phyloP scores from a whole-genome alignment of 345 rosid species.

The Heritiera littoralis region DNA sequence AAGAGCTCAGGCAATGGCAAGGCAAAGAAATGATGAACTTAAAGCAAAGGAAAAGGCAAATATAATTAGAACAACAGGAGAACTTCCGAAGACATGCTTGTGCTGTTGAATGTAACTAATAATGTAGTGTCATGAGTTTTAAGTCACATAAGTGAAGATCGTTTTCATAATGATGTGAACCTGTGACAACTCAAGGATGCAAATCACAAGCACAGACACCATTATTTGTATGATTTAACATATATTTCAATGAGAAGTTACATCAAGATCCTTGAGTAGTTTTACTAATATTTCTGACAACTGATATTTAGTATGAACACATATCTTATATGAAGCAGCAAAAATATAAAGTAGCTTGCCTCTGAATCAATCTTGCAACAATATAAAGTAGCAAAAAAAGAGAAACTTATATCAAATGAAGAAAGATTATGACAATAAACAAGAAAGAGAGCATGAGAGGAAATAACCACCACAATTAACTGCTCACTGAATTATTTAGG shows the following conservation, averaged over 20 bases:
- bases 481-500: conserved; percentile 13
- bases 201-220: not conserved
- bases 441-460: not conserved
- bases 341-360: too few species aligned
- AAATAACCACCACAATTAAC: not conserved
- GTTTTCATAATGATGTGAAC: not conserved
- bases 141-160: conserved; percentile 1
- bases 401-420: not conserved
- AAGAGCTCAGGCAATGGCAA: conserved; percentile 56
- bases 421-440: not conserved
- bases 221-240: not conserved
- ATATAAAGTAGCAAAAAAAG: not conserved
- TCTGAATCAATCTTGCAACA: conserved; percentile 7
- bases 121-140: conserved; percentile 2
- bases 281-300: conserved; percentile 4
- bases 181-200: conserved; percentile 5
- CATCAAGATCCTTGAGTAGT: conserved; percentile 1
- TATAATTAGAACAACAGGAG: conserved; percentile 54
- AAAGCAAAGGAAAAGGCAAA: conserved; percentile 70
- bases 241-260: not conserved
- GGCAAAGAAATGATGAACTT: conserved; percentile 48
- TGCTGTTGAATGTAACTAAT: conserved; percentile 41
- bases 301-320: not conserved
- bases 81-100: conserved; percentile 51
- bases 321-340: too few species aligned